phyloP scores from a whole-genome alignment of 352 stramenopile genomes.

The Aphanomyces euteiches region DNA sequence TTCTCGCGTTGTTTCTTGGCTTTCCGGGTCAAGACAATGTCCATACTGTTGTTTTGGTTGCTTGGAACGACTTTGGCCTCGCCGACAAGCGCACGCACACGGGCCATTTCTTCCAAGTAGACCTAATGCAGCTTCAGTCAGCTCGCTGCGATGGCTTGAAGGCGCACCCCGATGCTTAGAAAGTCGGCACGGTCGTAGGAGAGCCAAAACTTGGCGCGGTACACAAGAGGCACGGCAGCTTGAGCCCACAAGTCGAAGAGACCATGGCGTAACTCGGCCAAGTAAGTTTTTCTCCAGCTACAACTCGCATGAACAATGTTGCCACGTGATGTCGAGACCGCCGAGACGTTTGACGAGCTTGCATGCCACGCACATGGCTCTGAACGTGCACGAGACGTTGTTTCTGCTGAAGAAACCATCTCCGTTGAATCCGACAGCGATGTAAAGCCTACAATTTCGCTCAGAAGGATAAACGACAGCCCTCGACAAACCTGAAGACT shows the following conservation, averaged over 20 bases:
- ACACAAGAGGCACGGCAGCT: conserved; percentile 57
- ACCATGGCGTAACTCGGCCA: conserved; percentile 42
- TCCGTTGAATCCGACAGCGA: conserved; percentile 31
- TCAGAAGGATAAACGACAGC: too few relatives aligned
- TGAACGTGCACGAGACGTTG: conserved; percentile 58
- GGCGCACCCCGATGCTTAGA: conserved; percentile 61
- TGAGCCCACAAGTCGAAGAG: conserved; percentile 72
- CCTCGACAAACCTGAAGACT: not conserved
- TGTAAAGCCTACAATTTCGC: too few relatives aligned
- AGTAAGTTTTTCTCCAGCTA: conserved; percentile 68
- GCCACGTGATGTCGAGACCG: too few relatives aligned
- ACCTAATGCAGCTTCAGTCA: not conserved
- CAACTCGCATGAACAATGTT: not conserved
- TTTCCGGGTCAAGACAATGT: conserved; percentile 4
- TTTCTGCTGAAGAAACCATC: conserved; percentile 59
- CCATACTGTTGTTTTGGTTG: not conserved
- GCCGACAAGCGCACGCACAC: conserved; percentile 7
- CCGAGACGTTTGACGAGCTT: too few relatives aligned
- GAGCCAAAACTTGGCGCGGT: conserved; percentile 82
- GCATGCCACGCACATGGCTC: conserved; percentile 52
- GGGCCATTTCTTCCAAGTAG: conserved; percentile 17
- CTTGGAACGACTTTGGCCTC: not conserved
- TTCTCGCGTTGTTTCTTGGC: conserved; percentile 2
- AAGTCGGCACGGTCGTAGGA: conserved; percentile 69
- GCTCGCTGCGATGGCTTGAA: not conserved